Base-by-base conservation (phyloP, 2,329 filamentous ascomycete species). In the Sporothrix euskadiensis region DNA sequence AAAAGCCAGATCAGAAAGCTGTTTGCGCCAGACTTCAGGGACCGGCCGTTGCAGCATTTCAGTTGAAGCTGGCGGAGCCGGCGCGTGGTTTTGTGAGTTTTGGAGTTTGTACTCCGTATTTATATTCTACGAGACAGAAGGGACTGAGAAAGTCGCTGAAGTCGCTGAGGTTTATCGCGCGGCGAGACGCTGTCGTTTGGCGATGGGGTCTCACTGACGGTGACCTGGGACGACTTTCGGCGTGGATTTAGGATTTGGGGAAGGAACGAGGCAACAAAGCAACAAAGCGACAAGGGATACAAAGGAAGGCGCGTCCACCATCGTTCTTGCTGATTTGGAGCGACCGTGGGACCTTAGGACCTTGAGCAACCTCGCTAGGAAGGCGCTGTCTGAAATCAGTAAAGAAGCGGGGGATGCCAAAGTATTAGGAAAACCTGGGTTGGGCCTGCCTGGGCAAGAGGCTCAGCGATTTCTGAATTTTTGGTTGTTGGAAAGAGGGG, bases 371-470 rank as follows among this genome's bases (percentile, higher is more conserved):
- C 12, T 22, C 57, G 56, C 69, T 19, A 32, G n/a, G 41, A 47
- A 41, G 26, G 35, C 35, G 35, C 35, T 9, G 19, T 19, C 63
- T 66, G 41, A 66, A 66, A 66, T 49, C 16, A 49, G 39, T 22
- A 61, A 49, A 59, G 22, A 26, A 30, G 61, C 30, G 71, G 75
- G 75, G 74, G 71, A 65, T 71, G 71, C 72, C 72, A 61, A 68
- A 68, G 75, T 76, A 76, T 75, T 71, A 61, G 75, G 73, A 75
- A 76, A 76, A 66, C n/a, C n/a, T 16, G 47, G 30, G 9, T n/a
- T 26, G 52, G 26, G 52, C 52, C 5, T 19, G 10, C 32, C 35
- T 14, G 49, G 32, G 61, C 19, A n/a, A n/a, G 52, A 59, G 52
- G 22, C 32, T 56, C 49, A 71, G 65, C 44, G 26, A 22, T 26